Percentiles rank a stretch among this genome's conserved stretches.
phyloP scores from a whole-genome alignment of 140 eudicot genomes.

The Stevia rebaudiana region DNA sequence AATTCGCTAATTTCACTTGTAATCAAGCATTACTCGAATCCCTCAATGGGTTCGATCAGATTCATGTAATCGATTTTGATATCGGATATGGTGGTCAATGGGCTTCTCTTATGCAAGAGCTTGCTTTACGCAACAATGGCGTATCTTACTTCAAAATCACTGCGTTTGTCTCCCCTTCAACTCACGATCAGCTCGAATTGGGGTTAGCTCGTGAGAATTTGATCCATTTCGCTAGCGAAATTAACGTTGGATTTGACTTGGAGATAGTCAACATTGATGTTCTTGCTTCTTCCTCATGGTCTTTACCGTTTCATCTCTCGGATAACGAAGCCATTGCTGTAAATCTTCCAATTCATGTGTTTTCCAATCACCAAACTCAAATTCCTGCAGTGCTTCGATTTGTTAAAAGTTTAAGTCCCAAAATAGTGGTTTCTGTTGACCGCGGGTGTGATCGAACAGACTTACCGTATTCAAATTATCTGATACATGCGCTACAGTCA shows the following conservation, averaged over 20 bases:
- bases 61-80: constrained; percentile 79
- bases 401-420: constrained; percentile 56
- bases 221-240: constrained; percentile 63
- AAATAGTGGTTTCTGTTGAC: constrained; percentile 68
- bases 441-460: constrained; percentile 80
- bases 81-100: constrained; percentile 91
- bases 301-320: constrained; percentile 36
- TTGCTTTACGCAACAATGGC: constrained; percentile 51
- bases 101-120: constrained; percentile 95
- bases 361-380: constrained; percentile 45
- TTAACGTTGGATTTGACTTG: constrained; percentile 56
- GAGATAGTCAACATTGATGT: constrained; percentile 56
- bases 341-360: constrained; percentile 61
- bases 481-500: constrained; percentile 70
- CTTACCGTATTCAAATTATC: constrained; percentile 56
- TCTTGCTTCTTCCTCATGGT: constrained; percentile 50
- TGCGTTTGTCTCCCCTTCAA: constrained; percentile 65
- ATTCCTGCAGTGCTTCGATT: constrained; percentile 50
- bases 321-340: constrained; percentile 74
- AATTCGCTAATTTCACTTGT: constrained; percentile 80
- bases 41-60: constrained; percentile 46
- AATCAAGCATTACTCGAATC: constrained; percentile 83
- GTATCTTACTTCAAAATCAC: constrained; percentile 60
- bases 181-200: constrained; percentile 76
- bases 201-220: constrained; percentile 64